Conservation (phyloP, 352 stramenopile species). For the Globisporangium barbulae region DNA sequence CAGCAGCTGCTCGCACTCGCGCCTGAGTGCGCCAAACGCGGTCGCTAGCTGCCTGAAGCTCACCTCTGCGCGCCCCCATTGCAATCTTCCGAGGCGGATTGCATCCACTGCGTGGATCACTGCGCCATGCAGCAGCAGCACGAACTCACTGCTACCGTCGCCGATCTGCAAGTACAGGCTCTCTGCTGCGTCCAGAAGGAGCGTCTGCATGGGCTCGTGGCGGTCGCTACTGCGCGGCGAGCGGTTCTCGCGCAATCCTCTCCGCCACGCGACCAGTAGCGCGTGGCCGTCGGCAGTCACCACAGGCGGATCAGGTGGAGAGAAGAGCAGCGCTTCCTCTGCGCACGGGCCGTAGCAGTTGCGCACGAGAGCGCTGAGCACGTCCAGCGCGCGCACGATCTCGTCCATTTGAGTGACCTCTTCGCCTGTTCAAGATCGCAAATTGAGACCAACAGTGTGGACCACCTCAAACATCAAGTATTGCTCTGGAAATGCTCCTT, state of each 20-base stretch:
- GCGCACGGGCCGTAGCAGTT: slow-evolving; percentile 46
- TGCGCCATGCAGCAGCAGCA: slow-evolving; percentile 46
- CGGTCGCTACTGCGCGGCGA: neutral
- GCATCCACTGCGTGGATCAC: slow-evolving; percentile 17
- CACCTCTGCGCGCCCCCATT: neutral
- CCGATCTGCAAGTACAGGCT: slow-evolving; percentile 47
- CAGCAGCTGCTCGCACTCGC: slow-evolving; percentile 20
- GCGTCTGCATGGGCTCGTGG: slow-evolving; percentile 26
- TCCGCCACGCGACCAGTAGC: slow-evolving; percentile 40
- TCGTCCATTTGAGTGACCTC: slow-evolving; percentile 7
- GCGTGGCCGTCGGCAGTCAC: slow-evolving; percentile 52
- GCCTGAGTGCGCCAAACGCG: slow-evolving; percentile 41
- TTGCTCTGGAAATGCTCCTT: no score
- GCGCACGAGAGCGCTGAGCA: slow-evolving; percentile 34
- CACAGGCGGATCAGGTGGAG: slow-evolving; percentile 50
- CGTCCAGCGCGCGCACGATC: slow-evolving; percentile 9
- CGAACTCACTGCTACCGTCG: slow-evolving; percentile 55
- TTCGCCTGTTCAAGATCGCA: slow-evolving; percentile 1
- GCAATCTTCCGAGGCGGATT: slow-evolving; percentile 2
- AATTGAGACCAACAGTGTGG: slow-evolving; percentile 1
- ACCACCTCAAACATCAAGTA: no score
- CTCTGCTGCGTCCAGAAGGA: slow-evolving; percentile 47
- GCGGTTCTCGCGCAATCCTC: slow-evolving; percentile 19
- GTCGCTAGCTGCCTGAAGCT: slow-evolving; percentile 21
- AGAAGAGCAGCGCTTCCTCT: slow-evolving; percentile 54